Evolutionary conservation across 768 basidiomycete species (phyloP), one percentile per base, ranked within the genome.

Genomic region (Calocera viscosa): DNA sequence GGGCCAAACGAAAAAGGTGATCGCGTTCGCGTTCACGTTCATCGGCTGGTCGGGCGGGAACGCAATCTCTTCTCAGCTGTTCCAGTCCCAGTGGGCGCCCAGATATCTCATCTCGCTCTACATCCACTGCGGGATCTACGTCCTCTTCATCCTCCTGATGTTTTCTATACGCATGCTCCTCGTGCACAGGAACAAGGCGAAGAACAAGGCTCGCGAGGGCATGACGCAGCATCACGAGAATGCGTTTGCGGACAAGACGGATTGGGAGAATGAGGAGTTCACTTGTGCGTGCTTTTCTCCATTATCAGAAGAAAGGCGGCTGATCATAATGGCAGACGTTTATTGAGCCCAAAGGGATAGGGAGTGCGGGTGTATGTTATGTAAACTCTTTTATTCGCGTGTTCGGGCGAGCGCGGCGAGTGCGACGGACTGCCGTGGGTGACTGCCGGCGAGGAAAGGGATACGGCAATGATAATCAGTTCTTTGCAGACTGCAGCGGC

Each of bases 41-140:
- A 75, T 82, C 64, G 80, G 80, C 8, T 83, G 82, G 81, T 80
- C 82, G 24, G 78, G 78, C 7, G 82, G 82, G 10, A 83, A 82
- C 71, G 80, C 82, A 19, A 72, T 81, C 67, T 79, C 78, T 2
- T 80, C 80, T 8, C 80, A 81, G 76, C 78, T 82, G 2, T 82
- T 82, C 73, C 79, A 78, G 26, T 74, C 75, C 60, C 74, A 78
- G 63, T 82, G 82, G 70, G 72, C 73, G 1, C 81, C 82, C 16
- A 78, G 80, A 22, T 83, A 83, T 72, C 72, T 79, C 70, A 77
- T 76, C 64, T 80, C 81, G 1, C 81, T 82, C 65, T 73, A 81
- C 60, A 78, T 76, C 12, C 82, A 83, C 69, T 74, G 82, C 49
- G 74, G 80, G 33, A 75, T 82, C 34, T 83, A 83, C 68, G 79